These are phyloP conservation scores for Nakaseomyces glabratus DNA, from an alignment of 1,139 yeast genomes.

Conservation along the genomic window DNA sequence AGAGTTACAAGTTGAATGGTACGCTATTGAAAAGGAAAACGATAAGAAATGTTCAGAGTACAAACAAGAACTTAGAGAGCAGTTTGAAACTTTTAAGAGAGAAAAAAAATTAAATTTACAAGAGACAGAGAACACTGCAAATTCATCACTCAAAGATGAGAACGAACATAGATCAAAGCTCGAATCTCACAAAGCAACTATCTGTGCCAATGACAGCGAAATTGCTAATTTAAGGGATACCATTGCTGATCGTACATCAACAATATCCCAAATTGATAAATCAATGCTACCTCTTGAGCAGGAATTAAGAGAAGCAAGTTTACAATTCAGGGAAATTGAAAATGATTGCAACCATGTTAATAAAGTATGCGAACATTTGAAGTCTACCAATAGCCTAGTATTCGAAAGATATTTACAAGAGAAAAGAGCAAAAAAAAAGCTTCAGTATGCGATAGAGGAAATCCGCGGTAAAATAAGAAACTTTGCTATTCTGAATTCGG, in stretches of 20 bases:
- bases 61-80: background rate
- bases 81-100: background rate
- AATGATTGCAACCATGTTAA: background rate
- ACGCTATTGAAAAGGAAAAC: background rate
- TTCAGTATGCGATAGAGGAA: conserved; percentile 4
- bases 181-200: background rate
- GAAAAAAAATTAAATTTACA: background rate
- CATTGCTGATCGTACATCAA: background rate
- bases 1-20: conserved; percentile 1
- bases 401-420: conserved; percentile 2
- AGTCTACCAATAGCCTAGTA: background rate
- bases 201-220: background rate
- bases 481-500: background rate
- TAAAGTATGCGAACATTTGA: background rate
- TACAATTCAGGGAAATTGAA: background rate
- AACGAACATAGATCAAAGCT: background rate
- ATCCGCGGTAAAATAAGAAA: conserved; percentile 2
- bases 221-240: background rate
- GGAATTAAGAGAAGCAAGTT: background rate
- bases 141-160: background rate
- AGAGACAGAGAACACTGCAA: background rate
- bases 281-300: background rate
- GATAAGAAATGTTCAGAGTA: background rate
- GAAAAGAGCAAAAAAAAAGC: background rate
- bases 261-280: background rate